Evolutionary conservation across 2,329 filamentous ascomycete genomes (phyloP).

Genomic region (Nigrospora osmanthi): DNA sequence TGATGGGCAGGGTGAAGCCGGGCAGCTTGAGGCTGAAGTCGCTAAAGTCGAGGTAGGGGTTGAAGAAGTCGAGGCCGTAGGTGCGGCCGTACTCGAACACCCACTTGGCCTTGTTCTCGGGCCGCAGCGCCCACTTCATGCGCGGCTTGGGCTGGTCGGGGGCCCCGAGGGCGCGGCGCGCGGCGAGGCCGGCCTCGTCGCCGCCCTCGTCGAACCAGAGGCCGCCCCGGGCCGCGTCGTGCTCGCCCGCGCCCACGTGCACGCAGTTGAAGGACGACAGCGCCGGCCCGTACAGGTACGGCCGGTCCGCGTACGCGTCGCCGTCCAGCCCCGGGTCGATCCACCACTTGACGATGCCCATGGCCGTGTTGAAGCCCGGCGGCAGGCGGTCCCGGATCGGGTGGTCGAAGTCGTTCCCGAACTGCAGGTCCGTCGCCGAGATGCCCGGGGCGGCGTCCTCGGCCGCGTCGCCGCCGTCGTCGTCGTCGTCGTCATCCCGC

Average conservation of each 20-base stretch:
- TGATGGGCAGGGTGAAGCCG: constrained; percentile 64
- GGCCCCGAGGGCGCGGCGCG: constrained; percentile 37
- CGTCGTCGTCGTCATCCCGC: constrained; percentile 2
- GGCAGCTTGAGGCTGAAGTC: constrained; percentile 66
- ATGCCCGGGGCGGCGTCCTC: constrained; percentile 37
- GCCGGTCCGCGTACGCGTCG: constrained; percentile 79
- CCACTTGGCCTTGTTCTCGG: constrained; percentile 42
- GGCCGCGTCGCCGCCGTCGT: constrained; percentile 5
- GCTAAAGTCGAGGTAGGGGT: constrained; percentile 81
- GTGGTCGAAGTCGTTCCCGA: constrained; percentile 92
- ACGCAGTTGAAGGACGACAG: constrained; percentile 74
- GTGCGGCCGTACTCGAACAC: constrained; percentile 44
- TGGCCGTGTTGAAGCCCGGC: constrained; percentile 75
- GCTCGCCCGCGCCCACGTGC: constrained; percentile 49
- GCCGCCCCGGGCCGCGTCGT: constrained; percentile 39
- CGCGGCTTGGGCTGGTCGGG: constrained; percentile 44
- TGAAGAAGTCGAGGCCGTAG: constrained; percentile 67
- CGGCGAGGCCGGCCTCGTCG: constrained; percentile 43
- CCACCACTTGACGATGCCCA: constrained; percentile 81
- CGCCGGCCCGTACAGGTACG: constrained; percentile 78
- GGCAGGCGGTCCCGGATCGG: constrained; percentile 82
- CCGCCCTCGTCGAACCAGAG: constrained; percentile 60
- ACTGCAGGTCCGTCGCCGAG: constrained; percentile 67
- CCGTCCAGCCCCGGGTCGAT: constrained; percentile 88
- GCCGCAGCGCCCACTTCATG: constrained; percentile 51